Evolutionary conservation across 2,329 filamentous ascomycete species (phyloP), one percentile per base, ranked within the genome.

Genomic region (Curvularia verruculosa): DNA sequence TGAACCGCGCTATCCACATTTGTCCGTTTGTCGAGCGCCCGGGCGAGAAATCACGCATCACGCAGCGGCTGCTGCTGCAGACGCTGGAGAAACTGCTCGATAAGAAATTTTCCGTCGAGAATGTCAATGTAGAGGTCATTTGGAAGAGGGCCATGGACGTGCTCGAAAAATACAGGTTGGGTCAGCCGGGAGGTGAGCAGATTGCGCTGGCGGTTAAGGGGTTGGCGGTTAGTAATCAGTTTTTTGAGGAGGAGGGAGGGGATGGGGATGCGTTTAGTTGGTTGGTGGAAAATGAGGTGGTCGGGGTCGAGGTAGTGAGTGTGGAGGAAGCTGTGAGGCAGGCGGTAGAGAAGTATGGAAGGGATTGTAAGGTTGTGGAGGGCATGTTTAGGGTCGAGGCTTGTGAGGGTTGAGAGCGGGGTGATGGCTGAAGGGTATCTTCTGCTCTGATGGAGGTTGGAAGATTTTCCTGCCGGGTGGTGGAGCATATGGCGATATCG

Each of bases 1-100:
- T 40, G 39, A 74, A 77, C 39, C 69, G 64, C 15, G 56, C 72
- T 5, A 62, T 76, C 10, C 68, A 71, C 48, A 71, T 75, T 21
- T 65, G 58, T 26, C 66, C 71, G 5, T 64, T 76, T 19, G 34
- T 51, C 0, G 43, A 31, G 12, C 29, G 21, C n/a, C 45, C 3
- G 0, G 29, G 31, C 1, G 31, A n/a, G 6, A 19, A 52, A 8
- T 46, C 47, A 1, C 21, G 8, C 1, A 36, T 75, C 7, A 74
- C 68, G 1, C 75, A 77, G 46, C 64, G 66, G 31, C 52, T 49
- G 8, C 52, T 77, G 15, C 60, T 77, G 19, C 21, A 10, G 1
- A 56, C 66, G 2, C 54, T 77, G 1, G 68, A 76, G 48, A 28
- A 50, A 0, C 58, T 68, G 1, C 39, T 74, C 1, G 58, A 53